phyloP scores from a whole-genome alignment of 225 moss, liverwort and hornwort genomes.

The Neckera pumila region DNA sequence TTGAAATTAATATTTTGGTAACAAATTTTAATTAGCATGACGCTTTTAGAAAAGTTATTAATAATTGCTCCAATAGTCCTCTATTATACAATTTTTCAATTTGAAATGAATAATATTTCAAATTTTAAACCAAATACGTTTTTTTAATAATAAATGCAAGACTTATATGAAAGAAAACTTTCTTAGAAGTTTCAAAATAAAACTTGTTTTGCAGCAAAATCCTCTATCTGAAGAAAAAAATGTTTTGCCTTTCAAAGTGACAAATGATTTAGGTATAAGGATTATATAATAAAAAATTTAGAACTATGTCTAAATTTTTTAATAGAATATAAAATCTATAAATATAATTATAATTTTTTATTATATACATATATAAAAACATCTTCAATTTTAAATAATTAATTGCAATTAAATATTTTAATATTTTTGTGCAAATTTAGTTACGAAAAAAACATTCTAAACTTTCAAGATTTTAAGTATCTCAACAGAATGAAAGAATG shows the following conservation, averaged over 20 bases:
- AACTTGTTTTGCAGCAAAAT: neutral
- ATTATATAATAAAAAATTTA: neutral
- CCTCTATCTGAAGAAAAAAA: neutral
- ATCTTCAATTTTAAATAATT: neutral
- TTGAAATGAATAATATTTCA: too few relatives aligned
- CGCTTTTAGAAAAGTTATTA: too few relatives aligned
- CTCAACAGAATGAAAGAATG: neutral
- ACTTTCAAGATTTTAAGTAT: neutral
- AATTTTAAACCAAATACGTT: neutral
- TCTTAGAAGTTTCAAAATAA: neutral
- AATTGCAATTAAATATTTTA: neutral
- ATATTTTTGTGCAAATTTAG: neutral
- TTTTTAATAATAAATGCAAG: too few relatives aligned
- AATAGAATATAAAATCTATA: neutral
- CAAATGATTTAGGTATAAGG: neutral
- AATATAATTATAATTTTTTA: neutral
- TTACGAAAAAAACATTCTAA: neutral
- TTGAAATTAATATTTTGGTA: neutral
- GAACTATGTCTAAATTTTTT: neutral
- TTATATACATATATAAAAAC: too few relatives aligned
- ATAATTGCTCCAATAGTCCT: neutral
- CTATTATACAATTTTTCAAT: neutral
- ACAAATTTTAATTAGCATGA: neutral
- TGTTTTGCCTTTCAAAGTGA: neutral
- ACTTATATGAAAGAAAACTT: fast-evolving